A percentile compares a stretch with the other conserved stretches of the same genome.
phyloP scores from a whole-genome alignment of 129 eudicot genomes.

The Scalesia atractyloides region DNA sequence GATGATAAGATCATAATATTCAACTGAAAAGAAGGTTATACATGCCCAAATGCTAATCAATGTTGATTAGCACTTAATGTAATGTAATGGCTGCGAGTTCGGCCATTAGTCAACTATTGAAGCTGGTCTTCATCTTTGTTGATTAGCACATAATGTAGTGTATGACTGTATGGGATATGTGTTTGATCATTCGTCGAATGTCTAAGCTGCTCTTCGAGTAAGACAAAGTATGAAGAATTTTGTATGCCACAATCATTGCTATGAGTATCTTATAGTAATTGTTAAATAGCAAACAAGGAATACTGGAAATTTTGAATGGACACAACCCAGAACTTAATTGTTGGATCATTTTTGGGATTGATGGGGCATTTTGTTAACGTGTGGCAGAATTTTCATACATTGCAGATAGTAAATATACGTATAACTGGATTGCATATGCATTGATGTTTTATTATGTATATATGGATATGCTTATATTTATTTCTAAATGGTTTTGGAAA shows the following conservation, averaged over 20 bases:
- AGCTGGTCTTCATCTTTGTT: not conserved
- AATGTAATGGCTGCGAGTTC: not conserved
- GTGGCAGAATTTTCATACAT: not conserved
- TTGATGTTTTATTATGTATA: not conserved
- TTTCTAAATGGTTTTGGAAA: slow-evolving; percentile 20
- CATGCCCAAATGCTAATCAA: not conserved
- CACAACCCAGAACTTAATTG: not conserved
- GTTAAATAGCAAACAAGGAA: not conserved
- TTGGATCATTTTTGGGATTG: not conserved
- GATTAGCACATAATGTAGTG: not conserved
- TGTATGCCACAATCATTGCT: not conserved
- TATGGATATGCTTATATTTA: not conserved
- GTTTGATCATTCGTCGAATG: not conserved
- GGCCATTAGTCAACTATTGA: not conserved
- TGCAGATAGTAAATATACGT: not conserved
- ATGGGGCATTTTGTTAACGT: not conserved
- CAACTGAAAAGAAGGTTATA: not conserved
- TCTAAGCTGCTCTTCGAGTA: not conserved
- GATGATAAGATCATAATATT: not conserved
- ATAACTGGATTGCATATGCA: not conserved
- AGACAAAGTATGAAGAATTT: not conserved
- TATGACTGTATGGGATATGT: not conserved
- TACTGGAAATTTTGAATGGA: slow-evolving; percentile 3
- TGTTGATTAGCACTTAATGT: not conserved
- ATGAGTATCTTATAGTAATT: not conserved